Conservation (phyloP, 2,329 filamentous ascomycete species). For the Epichloe typhina region DNA sequence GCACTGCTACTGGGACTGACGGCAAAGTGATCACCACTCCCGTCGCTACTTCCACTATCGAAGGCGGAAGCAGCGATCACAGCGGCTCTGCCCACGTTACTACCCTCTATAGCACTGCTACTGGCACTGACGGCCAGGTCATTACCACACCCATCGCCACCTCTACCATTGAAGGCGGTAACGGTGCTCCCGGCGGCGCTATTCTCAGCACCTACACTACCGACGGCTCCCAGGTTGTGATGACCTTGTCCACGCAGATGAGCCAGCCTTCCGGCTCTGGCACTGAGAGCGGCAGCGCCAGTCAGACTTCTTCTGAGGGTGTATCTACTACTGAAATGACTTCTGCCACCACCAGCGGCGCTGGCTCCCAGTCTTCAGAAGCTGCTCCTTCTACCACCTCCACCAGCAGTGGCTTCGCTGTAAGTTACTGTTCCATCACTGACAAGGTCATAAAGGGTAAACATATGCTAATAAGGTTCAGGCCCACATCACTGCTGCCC, state of each 20-base stretch:
- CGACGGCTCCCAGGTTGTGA: slow-evolving; percentile 11
- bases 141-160: slow-evolving; percentile 24
- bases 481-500: slow-evolving; percentile 31
- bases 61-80: slow-evolving; percentile 8
- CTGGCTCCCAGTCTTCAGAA: background rate
- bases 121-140: slow-evolving; percentile 19
- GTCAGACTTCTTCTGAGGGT: slow-evolving; percentile 7
- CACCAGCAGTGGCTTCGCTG: slow-evolving; percentile 14
- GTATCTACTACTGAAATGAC: slow-evolving; percentile 6
- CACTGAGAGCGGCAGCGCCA: slow-evolving; percentile 9
- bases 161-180: slow-evolving; percentile 16
- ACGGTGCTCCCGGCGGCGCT: slow-evolving; percentile 8
- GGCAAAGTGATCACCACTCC: slow-evolving; percentile 21
- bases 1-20: slow-evolving; percentile 20
- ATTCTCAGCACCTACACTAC: slow-evolving; percentile 13
- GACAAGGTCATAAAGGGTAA: background rate
- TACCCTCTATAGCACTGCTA: slow-evolving; percentile 23
- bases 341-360: background rate
- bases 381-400: slow-evolving; percentile 3
- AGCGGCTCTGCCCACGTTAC: slow-evolving; percentile 13
- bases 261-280: slow-evolving; percentile 7
- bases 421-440: slow-evolving; percentile 11
- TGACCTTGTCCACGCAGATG: slow-evolving; percentile 17
- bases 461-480: slow-evolving; percentile 3
- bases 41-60: slow-evolving; percentile 23